Conservation (phyloP, 805 yeast genomes). For the Lipomyces orientalis region DNA sequence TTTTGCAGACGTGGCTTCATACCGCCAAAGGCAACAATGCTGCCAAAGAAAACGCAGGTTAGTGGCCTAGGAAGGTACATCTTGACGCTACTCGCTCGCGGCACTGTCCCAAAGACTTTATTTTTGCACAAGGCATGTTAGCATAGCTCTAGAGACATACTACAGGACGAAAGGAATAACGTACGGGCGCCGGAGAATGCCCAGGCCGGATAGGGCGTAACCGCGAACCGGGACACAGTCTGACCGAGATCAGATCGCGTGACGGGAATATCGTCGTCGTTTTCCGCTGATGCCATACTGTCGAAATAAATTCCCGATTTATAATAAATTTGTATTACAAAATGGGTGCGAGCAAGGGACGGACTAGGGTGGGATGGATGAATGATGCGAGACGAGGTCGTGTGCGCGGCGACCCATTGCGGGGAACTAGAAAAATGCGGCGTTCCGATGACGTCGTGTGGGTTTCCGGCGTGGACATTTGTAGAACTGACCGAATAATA, state of each 20-base stretch:
- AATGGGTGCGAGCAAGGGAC: background rate
- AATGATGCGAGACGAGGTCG: background rate
- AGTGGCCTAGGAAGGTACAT: constrained; percentile 33
- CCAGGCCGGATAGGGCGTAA: constrained; percentile 38
- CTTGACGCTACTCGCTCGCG: constrained; percentile 21
- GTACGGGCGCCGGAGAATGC: constrained; percentile 30
- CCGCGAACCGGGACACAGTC: constrained; percentile 31
- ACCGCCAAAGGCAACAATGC: constrained; percentile 38
- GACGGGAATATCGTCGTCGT: constrained; percentile 7
- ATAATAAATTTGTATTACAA: background rate
- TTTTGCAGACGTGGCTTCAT: background rate
- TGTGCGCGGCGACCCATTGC: background rate
- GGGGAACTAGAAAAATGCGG: background rate
- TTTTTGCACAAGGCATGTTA: background rate
- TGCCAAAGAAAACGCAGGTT: constrained; percentile 37
- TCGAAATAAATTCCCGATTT: background rate
- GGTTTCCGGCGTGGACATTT: background rate
- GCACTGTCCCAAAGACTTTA: constrained; percentile 35
- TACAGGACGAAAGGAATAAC: background rate
- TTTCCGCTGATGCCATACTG: constrained; percentile 4
- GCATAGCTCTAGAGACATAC: background rate
- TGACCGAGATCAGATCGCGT: constrained; percentile 21
- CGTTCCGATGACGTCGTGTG: background rate
- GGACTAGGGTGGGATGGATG: background rate
- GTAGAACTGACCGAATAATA: background rate